Base-by-base conservation (phyloP, 441 rosid species). In the Erodium moschatum region DNA sequence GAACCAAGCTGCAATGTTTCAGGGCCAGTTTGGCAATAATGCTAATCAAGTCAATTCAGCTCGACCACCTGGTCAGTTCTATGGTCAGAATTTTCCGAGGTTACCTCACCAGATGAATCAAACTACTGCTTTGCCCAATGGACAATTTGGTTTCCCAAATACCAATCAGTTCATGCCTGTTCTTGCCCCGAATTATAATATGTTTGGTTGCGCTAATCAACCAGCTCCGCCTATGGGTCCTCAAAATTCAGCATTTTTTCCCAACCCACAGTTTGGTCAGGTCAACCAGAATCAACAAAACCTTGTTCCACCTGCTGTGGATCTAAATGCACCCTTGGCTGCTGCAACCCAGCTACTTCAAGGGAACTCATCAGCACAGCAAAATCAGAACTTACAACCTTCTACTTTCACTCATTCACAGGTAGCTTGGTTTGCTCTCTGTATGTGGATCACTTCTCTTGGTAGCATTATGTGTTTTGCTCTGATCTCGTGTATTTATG, bases 71-170 rank as follows among this genome's bases (percentile, higher is more conserved):
- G 75, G 79, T 19, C 85, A 29, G 68, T 24, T 69, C 4, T 75
- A 78, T 50, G 54, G 61, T 2, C 75, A 68, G 65, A 74, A 76
- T 70, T 70, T 79, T 64, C 20, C 82, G 52, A 86, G 81, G 71
- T 72, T 84, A 69, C 80, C 84, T 69, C 86, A 80, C 3, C 85
- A 80, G 48, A 61, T 74, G 21, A 73, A 44, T 75, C 83, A 75
- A 31, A 84, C 68, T 70, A 58, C 76, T 77, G 80, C 70, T 63
- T 72, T 80, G 73, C 69, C 74, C 7, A 81, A 76, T 68, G 58
- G 70, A 61, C 85, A 73, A 31, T 65, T 73, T 15, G 64, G 67
- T 72, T 67, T 83, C 48, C 85, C 70, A 13, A 81, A 76, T 61
- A 35, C 80, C 68, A 80, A 82, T 56, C 87, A 84, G 65, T 74